phyloP scores from a whole-genome alignment of 345 rosid species.

The Schrenkiella parvula region DNA sequence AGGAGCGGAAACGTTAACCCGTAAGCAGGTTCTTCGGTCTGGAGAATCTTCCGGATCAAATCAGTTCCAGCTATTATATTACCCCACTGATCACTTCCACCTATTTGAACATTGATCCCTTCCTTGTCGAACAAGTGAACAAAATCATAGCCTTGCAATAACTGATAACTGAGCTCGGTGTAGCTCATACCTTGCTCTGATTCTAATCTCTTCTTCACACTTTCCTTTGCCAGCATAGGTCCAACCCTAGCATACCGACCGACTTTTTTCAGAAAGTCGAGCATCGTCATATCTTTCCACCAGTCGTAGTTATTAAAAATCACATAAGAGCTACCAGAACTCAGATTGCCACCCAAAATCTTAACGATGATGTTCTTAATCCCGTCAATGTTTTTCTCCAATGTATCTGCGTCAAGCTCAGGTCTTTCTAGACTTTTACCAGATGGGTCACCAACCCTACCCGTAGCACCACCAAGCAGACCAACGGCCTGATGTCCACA shows the following conservation, averaged over 20 bases:
- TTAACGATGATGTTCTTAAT: slow-evolving; percentile 44
- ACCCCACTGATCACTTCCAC: slow-evolving; percentile 99
- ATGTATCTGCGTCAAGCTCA: slow-evolving; percentile 53
- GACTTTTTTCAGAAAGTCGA: slow-evolving; percentile 75
- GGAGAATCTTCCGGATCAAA: slow-evolving; percentile 71
- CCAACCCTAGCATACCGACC: slow-evolving; percentile 88
- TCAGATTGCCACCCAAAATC: slow-evolving; percentile 37
- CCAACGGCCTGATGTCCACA: slow-evolving; percentile 89
- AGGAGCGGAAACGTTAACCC: slow-evolving; percentile 92
- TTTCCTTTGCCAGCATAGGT: slow-evolving; percentile 82
- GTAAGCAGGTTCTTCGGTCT: slow-evolving; percentile 61
- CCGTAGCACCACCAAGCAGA: slow-evolving; percentile 93
- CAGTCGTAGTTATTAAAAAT: slow-evolving; percentile 88
- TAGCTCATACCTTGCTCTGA: slow-evolving; percentile 96
- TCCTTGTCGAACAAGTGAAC: slow-evolving; percentile 58
- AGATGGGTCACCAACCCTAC: slow-evolving; percentile 90
- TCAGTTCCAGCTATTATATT: slow-evolving; percentile 94
- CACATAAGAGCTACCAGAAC: slow-evolving; percentile 29
- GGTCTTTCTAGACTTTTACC: slow-evolving; percentile 93
- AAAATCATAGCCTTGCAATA: slow-evolving; percentile 89
- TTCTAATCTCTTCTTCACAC: slow-evolving; percentile 87
- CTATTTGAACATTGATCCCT: slow-evolving; percentile 85
- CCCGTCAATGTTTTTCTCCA: slow-evolving; percentile 59
- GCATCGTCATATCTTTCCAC: slow-evolving; percentile 83
- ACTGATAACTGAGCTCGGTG: slow-evolving; percentile 89